phyloP scores from a whole-genome alignment of 495 filamentous ascomycete species.

The Aspergillus olivimuriae region DNA sequence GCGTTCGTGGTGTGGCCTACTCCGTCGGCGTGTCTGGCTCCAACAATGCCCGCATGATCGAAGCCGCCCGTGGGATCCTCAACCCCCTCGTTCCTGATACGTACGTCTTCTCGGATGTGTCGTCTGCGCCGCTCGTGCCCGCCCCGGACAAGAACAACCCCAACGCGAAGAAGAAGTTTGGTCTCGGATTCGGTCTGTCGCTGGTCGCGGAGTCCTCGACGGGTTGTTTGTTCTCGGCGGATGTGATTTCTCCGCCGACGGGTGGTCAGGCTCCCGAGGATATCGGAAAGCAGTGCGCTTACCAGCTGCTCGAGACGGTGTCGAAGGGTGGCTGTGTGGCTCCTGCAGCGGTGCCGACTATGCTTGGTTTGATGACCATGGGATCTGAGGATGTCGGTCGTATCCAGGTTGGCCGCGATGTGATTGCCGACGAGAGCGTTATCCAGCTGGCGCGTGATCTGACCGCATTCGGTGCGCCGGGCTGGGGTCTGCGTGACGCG shows the following conservation, averaged over 20 bases:
- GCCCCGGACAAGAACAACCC: conserved; percentile 54
- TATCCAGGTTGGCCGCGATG: conserved; percentile 56
- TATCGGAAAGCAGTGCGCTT: conserved; percentile 78
- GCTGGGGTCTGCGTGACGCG: conserved; percentile 79
- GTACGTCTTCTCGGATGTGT: conserved; percentile 73
- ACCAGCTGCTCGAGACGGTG: conserved; percentile 80
- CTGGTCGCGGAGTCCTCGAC: conserved; percentile 88
- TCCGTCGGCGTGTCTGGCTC: conserved; percentile 80
- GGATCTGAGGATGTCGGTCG: conserved; percentile 70
- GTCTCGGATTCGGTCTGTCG: conserved; percentile 84
- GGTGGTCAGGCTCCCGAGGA: conserved; percentile 86
- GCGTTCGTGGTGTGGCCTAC: conserved; percentile 88
- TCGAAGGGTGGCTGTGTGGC: conserved; percentile 77
- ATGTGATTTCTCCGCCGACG: conserved; percentile 70
- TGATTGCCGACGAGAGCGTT: conserved; percentile 70
- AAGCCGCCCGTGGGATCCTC: conserved; percentile 76
- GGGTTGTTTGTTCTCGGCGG: conserved; percentile 78
- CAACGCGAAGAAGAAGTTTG: conserved; percentile 58
- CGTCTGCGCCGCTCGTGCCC: conserved; percentile 63
- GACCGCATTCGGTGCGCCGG: conserved; percentile 73
- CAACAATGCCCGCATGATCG: conserved; percentile 95
- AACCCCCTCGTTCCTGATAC: conserved; percentile 82
- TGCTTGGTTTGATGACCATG: conserved; percentile 94
- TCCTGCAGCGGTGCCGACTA: conserved; percentile 56
- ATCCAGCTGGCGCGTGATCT: conserved; percentile 78